Percentiles rank a stretch among this genome's conserved stretches.
phyloP scores from a whole-genome alignment of 768 basidiomycete species.

The Tephrocybe sp. region DNA sequence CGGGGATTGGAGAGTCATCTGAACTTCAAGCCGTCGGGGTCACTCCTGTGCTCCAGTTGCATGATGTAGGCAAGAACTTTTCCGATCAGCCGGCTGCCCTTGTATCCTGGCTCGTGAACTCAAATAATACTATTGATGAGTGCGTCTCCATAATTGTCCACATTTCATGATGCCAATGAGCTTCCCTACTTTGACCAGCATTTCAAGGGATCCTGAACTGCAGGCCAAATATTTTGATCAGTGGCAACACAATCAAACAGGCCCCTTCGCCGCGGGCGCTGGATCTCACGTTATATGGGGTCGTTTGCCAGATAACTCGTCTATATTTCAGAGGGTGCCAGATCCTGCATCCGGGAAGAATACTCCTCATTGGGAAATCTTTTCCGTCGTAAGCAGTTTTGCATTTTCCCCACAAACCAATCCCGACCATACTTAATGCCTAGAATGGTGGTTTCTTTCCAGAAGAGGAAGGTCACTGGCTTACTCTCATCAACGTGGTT shows the following conservation, averaged over 20 bases:
- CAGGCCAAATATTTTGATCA: slow-evolving; percentile 20
- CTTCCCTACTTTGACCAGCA: background rate
- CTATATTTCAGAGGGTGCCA: slow-evolving; percentile 18
- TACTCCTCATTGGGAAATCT: slow-evolving; percentile 31
- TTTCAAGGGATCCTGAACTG: slow-evolving; percentile 16
- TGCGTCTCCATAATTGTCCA: background rate
- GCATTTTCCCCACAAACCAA: no score
- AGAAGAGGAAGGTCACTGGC: no score
- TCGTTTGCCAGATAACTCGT: slow-evolving; percentile 21
- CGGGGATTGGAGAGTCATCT: slow-evolving; percentile 25
- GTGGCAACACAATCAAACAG: slow-evolving; percentile 28
- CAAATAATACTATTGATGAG: slow-evolving; percentile 15
- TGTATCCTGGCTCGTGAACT: slow-evolving; percentile 17
- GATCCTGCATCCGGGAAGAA: slow-evolving; percentile 30
- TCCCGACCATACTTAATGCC: no score
- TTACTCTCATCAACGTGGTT: no score
- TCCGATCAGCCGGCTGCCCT: slow-evolving; percentile 23
- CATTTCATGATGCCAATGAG: background rate
- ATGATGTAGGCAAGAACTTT: slow-evolving; percentile 29
- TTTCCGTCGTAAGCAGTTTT: slow-evolving; percentile 24
- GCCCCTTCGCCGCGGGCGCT: slow-evolving; percentile 23
- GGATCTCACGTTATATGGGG: slow-evolving; percentile 25
- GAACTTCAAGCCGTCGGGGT: slow-evolving; percentile 17
- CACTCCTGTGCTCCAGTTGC: slow-evolving; percentile 20
- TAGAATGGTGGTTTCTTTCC: no score